phyloP scores from a whole-genome alignment of 2,329 filamentous ascomycete species.

The Talaromyces sp. region DNA sequence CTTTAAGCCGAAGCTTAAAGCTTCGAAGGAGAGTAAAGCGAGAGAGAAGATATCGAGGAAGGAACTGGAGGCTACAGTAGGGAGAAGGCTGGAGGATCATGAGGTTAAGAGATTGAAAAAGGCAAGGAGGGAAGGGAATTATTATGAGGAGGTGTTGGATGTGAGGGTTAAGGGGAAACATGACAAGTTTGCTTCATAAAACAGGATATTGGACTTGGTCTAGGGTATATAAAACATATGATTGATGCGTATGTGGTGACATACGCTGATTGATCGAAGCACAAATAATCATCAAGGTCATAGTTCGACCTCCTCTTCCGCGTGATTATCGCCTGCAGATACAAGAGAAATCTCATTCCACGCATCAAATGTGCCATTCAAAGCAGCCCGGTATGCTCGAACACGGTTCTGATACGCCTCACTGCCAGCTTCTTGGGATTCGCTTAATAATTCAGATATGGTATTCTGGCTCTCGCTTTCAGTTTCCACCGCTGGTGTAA shows the following conservation, averaged over 20 bases:
- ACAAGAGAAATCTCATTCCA: slow-evolving; percentile 45
- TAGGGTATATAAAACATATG: not conserved
- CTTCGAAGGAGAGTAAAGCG: slow-evolving; percentile 78
- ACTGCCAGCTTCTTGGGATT: slow-evolving; percentile 7
- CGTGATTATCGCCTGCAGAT: slow-evolving; percentile 46
- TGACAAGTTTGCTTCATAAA: slow-evolving; percentile 66
- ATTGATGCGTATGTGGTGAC: not conserved
- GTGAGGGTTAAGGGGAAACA: slow-evolving; percentile 91
- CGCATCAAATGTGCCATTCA: slow-evolving; percentile 43
- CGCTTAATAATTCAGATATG: slow-evolving; percentile 1
- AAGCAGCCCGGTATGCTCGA: slow-evolving; percentile 42
- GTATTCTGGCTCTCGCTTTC: slow-evolving; percentile 11
- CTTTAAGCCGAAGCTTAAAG: slow-evolving; percentile 82
- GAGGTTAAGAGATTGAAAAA: slow-evolving; percentile 82
- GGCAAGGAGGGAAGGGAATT: slow-evolving; percentile 81
- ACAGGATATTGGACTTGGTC: not conserved
- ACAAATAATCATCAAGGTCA: slow-evolving; percentile 26
- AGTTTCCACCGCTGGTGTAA: not conserved
- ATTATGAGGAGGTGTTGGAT: slow-evolving; percentile 81
- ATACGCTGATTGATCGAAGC: not conserved
- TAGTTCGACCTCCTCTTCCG: slow-evolving; percentile 43
- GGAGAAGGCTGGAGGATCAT: slow-evolving; percentile 73
- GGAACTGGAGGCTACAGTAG: slow-evolving; percentile 79
- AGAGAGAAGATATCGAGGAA: slow-evolving; percentile 80
- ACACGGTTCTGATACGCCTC: slow-evolving; percentile 9